These are phyloP conservation scores for Ceratocystiopsis minuta DNA, from an alignment of 2,329 filamentous ascomycete genomes.

Conservation along the genomic window DNA sequence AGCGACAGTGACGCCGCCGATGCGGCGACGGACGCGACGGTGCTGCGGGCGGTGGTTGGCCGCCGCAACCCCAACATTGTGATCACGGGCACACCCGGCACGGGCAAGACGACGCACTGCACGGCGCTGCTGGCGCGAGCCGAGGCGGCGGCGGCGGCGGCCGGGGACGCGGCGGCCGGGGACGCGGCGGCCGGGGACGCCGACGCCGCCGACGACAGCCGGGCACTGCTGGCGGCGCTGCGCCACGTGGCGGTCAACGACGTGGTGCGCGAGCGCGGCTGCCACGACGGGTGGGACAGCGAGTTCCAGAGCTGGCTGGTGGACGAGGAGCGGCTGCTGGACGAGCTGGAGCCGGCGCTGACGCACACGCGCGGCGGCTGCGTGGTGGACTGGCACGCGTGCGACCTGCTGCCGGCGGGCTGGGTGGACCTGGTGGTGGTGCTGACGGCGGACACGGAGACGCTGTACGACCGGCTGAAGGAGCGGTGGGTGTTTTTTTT, in stretches of 20 bases:
- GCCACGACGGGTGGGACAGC: slow-evolving; percentile 76
- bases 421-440: slow-evolving; percentile 96
- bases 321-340: slow-evolving; percentile 83
- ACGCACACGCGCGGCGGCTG: slow-evolving; percentile 64
- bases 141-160: slow-evolving; percentile 24
- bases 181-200: slow-evolving; percentile 20
- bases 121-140: slow-evolving; percentile 54
- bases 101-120: slow-evolving; percentile 88
- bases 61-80: slow-evolving; percentile 64
- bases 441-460: slow-evolving; percentile 59
- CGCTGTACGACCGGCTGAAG: slow-evolving; percentile 69
- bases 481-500: slow-evolving; percentile 34
- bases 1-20: no score
- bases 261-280: slow-evolving; percentile 72
- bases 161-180: no score
- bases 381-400: slow-evolving; percentile 96
- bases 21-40: no score
- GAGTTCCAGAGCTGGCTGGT: slow-evolving; percentile 80
- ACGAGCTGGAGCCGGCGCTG: slow-evolving; percentile 58
- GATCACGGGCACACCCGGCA: slow-evolving; percentile 85
- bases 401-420: slow-evolving; percentile 79
- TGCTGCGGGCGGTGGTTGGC: background rate
- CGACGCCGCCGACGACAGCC: slow-evolving; percentile 20
- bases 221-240: slow-evolving; percentile 20
- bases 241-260: slow-evolving; percentile 80